Conservation (phyloP, 257 asterid genomes). For the Plectranthus barbatus region DNA sequence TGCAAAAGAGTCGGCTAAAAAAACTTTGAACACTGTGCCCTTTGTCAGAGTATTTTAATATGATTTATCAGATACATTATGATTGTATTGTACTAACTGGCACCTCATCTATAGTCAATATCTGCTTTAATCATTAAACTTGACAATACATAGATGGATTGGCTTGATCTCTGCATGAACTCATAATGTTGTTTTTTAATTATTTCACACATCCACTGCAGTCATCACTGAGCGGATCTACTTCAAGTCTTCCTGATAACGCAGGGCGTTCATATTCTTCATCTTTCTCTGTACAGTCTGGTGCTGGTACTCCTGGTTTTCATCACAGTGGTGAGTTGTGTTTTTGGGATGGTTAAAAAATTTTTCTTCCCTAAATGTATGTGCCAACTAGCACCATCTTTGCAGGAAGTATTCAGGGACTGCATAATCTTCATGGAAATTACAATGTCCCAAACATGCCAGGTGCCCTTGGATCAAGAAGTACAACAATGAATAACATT, state of each 20-base stretch:
- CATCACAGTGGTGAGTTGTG: slow-evolving; percentile 70
- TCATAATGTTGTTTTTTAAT: slow-evolving; percentile 2
- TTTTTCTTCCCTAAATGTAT: slow-evolving; percentile 1
- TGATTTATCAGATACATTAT: not conserved
- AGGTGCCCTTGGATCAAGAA: slow-evolving; percentile 87
- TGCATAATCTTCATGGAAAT: slow-evolving; percentile 84
- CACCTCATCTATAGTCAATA: not conserved
- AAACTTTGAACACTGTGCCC: no score
- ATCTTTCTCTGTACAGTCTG: slow-evolving; percentile 90
- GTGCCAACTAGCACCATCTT: slow-evolving; percentile 15
- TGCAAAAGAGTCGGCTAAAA: no score
- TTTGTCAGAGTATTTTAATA: no score
- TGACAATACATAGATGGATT: slow-evolving; percentile 3
- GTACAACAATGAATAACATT: slow-evolving; percentile 61
- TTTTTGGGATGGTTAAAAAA: slow-evolving; percentile 15
- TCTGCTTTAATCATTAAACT: not conserved
- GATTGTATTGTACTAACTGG: not conserved
- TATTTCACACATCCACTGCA: slow-evolving; percentile 30
- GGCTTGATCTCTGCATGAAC: slow-evolving; percentile 4
- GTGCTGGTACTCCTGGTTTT: slow-evolving; percentile 79
- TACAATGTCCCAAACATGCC: slow-evolving; percentile 80
- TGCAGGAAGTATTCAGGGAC: slow-evolving; percentile 87
- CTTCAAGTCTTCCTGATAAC: slow-evolving; percentile 84
- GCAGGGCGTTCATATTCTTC: slow-evolving; percentile 72
- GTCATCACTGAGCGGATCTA: slow-evolving; percentile 81